A percentile compares a stretch with the other conserved stretches of the same genome.
phyloP scores from a whole-genome alignment of 805 yeast genomes.

The Ogataea saltuana region DNA sequence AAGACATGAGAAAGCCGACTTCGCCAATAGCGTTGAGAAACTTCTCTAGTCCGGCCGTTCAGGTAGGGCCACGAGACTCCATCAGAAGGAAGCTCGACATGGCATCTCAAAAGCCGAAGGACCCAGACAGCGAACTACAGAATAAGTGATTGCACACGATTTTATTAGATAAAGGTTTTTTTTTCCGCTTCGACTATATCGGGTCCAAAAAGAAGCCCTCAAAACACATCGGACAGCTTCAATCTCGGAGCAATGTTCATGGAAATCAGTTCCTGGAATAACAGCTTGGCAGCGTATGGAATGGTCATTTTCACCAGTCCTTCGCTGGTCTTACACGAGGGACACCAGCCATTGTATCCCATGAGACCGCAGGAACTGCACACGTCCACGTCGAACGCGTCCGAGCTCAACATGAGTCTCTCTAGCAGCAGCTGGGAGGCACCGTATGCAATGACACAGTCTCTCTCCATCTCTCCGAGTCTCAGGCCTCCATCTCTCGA shows the following conservation, averaged over 20 bases:
- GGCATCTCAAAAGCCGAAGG: background rate
- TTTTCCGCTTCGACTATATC: constrained; percentile 19
- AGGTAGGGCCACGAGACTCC: constrained; percentile 2
- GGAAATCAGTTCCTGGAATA: constrained; percentile 96
- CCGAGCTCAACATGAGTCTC: constrained; percentile 94
- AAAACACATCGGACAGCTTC: constrained; percentile 83
- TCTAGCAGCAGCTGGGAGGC: constrained; percentile 93
- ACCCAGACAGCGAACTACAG: background rate
- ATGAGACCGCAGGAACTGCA: constrained; percentile 93
- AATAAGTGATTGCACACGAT: background rate
- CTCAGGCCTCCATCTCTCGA: constrained; percentile 98
- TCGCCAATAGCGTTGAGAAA: constrained; percentile 28
- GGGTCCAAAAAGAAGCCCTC: constrained; percentile 18
- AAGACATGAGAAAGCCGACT: constrained; percentile 10
- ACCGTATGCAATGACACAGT: constrained; percentile 98
- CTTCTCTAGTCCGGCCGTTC: constrained; percentile 28
- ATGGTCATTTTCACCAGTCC: constrained; percentile 89
- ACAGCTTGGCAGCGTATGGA: constrained; percentile 97
- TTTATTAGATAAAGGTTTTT: constrained; percentile 6
- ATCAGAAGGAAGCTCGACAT: constrained; percentile 3
- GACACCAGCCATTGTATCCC: constrained; percentile 98
- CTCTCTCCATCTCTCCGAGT: constrained; percentile 99
- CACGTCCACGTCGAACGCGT: constrained; percentile 95
- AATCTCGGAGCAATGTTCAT: constrained; percentile 98
- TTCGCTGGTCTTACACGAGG: constrained; percentile 90